A percentile compares a stretch with the other conserved stretches of the same genome.
phyloP scores from a whole-genome alignment of 495 filamentous ascomycete species.

The Trichoderma erinaceum region DNA sequence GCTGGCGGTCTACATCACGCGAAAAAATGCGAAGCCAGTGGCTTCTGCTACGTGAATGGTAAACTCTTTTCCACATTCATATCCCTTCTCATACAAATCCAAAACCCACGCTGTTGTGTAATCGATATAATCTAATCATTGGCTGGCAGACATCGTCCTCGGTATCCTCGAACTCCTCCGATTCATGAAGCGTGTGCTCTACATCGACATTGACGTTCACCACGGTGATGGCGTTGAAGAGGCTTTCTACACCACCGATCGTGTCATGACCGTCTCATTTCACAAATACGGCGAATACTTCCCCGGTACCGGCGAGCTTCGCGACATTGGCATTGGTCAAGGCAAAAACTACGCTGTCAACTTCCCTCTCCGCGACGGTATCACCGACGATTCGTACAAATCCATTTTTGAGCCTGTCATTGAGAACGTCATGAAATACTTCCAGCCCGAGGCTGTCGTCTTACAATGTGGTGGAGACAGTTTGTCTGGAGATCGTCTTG shows the following conservation, averaged over 20 bases:
- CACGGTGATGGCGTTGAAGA: constrained; percentile 97
- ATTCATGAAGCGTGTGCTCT: constrained; percentile 84
- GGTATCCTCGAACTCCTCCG: constrained; percentile 86
- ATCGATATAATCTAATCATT: constrained; percentile 9
- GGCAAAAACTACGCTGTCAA: constrained; percentile 96
- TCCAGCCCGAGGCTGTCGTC: constrained; percentile 88
- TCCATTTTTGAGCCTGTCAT: constrained; percentile 95
- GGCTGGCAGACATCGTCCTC: constrained; percentile 77
- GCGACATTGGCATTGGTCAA: constrained; percentile 86
- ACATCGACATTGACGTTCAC: constrained; percentile 97
- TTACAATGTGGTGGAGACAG: constrained; percentile 96
- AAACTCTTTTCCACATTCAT: constrained; percentile 25
- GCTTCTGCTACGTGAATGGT: constrained; percentile 98
- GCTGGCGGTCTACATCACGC: constrained; percentile 98
- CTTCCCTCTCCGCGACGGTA: constrained; percentile 92
- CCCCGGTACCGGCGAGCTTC: constrained; percentile 90
- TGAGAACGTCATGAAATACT: constrained; percentile 89
- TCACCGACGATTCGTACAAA: constrained; percentile 88
- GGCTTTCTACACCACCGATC: constrained; percentile 93
- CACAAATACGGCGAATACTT: constrained; percentile 99
- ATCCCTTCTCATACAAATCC: neutral
- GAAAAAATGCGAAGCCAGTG: constrained; percentile 86
- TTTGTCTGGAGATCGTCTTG: constrained; percentile 87
- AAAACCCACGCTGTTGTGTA: neutral
- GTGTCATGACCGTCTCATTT: constrained; percentile 92